Evolutionary conservation across 257 asterid genomes (phyloP), one percentile per base, ranked within the genome.

Genomic region (Coffea eugenioides): DNA sequence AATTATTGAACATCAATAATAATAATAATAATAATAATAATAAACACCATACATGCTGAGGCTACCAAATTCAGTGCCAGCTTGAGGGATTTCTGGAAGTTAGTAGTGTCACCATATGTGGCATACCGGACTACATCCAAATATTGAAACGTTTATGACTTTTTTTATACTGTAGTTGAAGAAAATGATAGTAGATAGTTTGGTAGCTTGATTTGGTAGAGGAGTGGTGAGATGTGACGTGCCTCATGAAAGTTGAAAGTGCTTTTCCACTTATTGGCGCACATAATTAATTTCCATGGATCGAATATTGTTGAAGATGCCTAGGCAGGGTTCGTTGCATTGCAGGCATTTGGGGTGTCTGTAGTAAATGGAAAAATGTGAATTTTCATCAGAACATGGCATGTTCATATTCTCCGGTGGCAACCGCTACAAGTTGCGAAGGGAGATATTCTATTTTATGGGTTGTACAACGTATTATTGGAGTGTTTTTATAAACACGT

Each of bases 341-440:
- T 57, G 48, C 77, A 34, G 71, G 49, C 56, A 80, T 61, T 61
- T 49, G 80, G 25, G n/a, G 71, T 57, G 14, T 51, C 71, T 61
- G 15, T 56, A 49, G 23, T 4, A 27, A 25, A 66, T 80, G 80
- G 76, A 64, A n/a, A n/a, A 4, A 48, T 67, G 20, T 8, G 27
- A 69, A 71, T 62, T 84, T 61, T 46, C 56, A 43, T 78, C 71
- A 73, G 57, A 72, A 79, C 77, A 65, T 79, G 72, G 25, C 56
- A 84, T 78, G 80, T 81, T 78, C 36, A 71, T 75, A 81, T 84
- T 69, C 51, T 59, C 56, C 10, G 16, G 15, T 21, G 66, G 69
- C 52, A 66, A 77, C 77, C 74, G 66, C 75, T 71, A 72, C 20
- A 34, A 65, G 71, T 51, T 65, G 77, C 21, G 48, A 54, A 76